Evolutionary conservation across 2,329 filamentous ascomycete genomes (phyloP).

Genomic region (Scortechinia acanthostroma): DNA sequence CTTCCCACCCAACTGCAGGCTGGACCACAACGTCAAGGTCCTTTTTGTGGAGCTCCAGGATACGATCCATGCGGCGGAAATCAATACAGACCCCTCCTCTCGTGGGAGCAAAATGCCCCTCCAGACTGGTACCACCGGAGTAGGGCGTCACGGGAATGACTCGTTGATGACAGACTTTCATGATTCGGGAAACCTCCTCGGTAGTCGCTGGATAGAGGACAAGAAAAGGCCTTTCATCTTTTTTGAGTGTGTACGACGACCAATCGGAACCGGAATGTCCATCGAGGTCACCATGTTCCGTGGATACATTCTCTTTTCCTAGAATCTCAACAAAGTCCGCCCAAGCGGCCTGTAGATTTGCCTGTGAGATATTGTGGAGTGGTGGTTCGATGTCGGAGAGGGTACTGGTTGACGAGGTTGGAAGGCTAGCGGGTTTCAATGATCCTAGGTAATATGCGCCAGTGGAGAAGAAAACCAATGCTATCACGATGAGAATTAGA

Average conservation of each 20-base stretch:
- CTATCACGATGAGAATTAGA: constrained; percentile 21
- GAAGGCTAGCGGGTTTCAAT: constrained; percentile 31
- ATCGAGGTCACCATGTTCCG: constrained; percentile 37
- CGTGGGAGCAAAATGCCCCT: constrained; percentile 65
- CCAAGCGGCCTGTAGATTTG: constrained; percentile 59
- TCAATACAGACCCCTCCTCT: constrained; percentile 66
- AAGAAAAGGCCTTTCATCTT: constrained; percentile 50
- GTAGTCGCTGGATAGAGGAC: constrained; percentile 59
- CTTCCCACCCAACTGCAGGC: constrained; percentile 62
- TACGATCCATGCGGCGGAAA: constrained; percentile 59
- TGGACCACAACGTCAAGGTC: constrained; percentile 69
- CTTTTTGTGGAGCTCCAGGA: constrained; percentile 56
- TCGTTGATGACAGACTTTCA: constrained; percentile 51
- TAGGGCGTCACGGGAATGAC: constrained; percentile 50
- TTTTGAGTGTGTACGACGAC: constrained; percentile 50
- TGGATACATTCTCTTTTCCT: constrained; percentile 56
- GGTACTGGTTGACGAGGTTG: constrained; percentile 46
- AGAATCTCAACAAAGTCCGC: constrained; percentile 52
- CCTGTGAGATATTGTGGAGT: constrained; percentile 43
- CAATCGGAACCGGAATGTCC: constrained; percentile 65
- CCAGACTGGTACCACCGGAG: constrained; percentile 46
- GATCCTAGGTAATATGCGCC: constrained; percentile 48
- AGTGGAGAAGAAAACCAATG: constrained; percentile 36
- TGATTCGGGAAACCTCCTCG: constrained; percentile 56
- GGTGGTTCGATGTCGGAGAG: constrained; percentile 35